Conservation (phyloP, 768 basidiomycete species). For the Termitomyces sp. region DNA sequence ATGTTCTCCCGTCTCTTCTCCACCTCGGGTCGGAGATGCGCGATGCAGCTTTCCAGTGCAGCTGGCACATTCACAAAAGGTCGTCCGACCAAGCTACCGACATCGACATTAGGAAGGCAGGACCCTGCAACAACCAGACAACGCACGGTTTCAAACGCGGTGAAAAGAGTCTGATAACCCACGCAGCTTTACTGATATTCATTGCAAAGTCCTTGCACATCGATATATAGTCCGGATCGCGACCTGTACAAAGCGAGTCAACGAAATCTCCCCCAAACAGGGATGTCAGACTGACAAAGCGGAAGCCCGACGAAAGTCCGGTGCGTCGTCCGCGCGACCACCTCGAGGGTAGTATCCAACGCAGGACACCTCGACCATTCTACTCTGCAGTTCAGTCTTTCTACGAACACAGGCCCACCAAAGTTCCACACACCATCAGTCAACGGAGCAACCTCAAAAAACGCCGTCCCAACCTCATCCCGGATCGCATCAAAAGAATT, state of each 20-base stretch:
- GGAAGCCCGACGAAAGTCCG: constrained; percentile 26
- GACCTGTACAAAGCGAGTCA: constrained; percentile 13
- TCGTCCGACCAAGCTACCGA: constrained; percentile 1
- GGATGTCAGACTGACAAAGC: constrained; percentile 16
- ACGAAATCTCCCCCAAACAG: background rate
- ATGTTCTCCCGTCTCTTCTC: constrained; percentile 24
- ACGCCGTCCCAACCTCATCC: constrained; percentile 9
- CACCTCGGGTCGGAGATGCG: constrained; percentile 25
- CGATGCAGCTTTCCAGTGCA: background rate
- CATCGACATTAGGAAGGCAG: background rate
- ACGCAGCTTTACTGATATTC: constrained; percentile 17
- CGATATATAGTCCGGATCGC: constrained; percentile 17
- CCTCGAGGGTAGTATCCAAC: constrained; percentile 16
- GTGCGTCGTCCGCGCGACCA: constrained; percentile 21
- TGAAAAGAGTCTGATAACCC: constrained; percentile 24
- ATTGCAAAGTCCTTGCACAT: constrained; percentile 18
- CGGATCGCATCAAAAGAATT: constrained; percentile 8
- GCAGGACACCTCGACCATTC: constrained; percentile 10
- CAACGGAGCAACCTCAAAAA: constrained; percentile 1
- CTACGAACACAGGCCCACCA: background rate
- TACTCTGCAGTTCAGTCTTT: background rate
- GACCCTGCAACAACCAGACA: background rate
- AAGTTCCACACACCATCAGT: background rate
- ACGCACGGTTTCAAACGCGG: constrained; percentile 24
- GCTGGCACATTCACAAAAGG: constrained; percentile 8